Base-by-base conservation (phyloP, 768 basidiomycete genomes). In the Heimioporus sp. region DNA sequence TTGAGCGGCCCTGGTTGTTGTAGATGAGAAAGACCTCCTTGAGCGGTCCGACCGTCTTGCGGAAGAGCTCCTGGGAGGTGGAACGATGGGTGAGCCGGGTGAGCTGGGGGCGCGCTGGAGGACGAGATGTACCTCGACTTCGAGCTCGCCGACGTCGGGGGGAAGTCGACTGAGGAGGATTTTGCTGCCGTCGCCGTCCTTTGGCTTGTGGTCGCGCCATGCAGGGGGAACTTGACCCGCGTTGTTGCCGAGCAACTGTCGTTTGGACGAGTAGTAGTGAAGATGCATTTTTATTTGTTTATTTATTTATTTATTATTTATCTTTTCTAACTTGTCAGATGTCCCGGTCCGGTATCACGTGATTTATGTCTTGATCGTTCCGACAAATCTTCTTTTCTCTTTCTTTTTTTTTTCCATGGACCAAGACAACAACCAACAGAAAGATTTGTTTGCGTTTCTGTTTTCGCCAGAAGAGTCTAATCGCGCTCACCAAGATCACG, bases 1-100 rank as follows among this genome's bases (percentile, higher is more conserved):
- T 90, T 41, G 87, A 86, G 48, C 75, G 77, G 0, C 82, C 88
- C 59, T 88, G 83, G 3, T 80, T 82, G 65, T 90, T 91, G 72
- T 87, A 86, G 16, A 90, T 77, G 59, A 90, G 60, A 55, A 90
- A 86, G 24, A 73, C 76, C 37, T 90, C 87, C 63, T 77, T 83
- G 53, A 90, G 65, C 0, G 87, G 86, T 4, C 89, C 89, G 20
- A 91, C 76, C 0, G 89, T 91, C 67, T 85, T 89, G 55, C 72
- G 77, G 67, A 91, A 90, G 46, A 91, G 72, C 37, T 87, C 83
- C 89, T 91, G 59, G 37, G 10, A 43, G 15, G 9, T 39, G 43
- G 52, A 43, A 57, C 48, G 56, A 28, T 49, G 51, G 56, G 52
- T 19, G 15, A 40, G 40, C 12, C 13, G 12, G 15, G 15, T 12